Evolutionary conservation across 1,284 basidiomycete genomes (phyloP), one percentile per base, ranked within the genome.

Genomic region (Leccinum pseudoinsigne): DNA sequence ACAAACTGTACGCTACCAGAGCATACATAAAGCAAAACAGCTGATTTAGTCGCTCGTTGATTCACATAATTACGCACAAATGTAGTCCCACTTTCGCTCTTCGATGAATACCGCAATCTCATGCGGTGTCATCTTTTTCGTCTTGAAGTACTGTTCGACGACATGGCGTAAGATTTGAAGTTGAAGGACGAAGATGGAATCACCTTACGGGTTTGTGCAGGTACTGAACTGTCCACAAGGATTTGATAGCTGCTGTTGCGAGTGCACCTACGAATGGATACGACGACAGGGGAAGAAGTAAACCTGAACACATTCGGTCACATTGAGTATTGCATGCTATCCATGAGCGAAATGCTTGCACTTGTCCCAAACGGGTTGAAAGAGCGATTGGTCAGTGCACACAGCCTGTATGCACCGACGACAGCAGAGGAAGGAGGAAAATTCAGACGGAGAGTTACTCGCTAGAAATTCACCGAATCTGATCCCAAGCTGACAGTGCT

Each of bases 51-150:
- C 14, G 5, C 18, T 4, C 23, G 4, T 26, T 9, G 42, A 23
- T 2, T 23, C 36, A 34, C 11, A 28, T 4, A 10, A 55, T 31
- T 12, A 72, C 81, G 62, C 67, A 92, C 91, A 71, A 72, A 90
- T 80, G 72, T 95, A 95, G 63, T 92, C 88, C 90, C 92, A 93
- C 73, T 92, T 93, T 34, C 91, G 85, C 74, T 96, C 94, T 70
- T 93, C 90, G 65, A 95, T 83, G 77, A 93, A 96, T 0, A 88
- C 77, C 11, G 86, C 86, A 8, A 86, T 77, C 71, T 95, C 85
- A 31, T 83, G 75, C 4, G 81, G 75, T 0, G 84, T 83, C 93
- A 96, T 34, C n/a, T 34, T 55, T 34, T 55, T 55, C 28, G n/a
- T n/a, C 28, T 55, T 28, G 54, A 36, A 36, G 36, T 36, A 36